Conservation (phyloP, 495 filamentous ascomycete genomes). For the Penicillium longicatenatum region DNA sequence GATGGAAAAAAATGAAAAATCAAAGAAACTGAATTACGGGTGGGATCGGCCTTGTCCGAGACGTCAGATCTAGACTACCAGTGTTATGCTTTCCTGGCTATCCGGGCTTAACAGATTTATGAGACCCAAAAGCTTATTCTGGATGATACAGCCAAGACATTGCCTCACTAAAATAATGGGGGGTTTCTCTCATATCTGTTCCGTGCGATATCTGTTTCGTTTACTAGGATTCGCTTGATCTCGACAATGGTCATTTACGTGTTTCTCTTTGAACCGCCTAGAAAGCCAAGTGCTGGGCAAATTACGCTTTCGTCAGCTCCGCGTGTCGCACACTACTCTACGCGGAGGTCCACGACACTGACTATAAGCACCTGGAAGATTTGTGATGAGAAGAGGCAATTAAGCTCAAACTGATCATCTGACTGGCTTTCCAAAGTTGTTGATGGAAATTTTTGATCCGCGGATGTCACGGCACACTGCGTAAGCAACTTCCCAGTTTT, state of each 20-base stretch:
- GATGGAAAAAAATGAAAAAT: neutral
- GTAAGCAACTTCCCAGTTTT: constrained; percentile 7
- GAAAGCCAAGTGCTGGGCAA: constrained; percentile 9
- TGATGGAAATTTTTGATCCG: neutral
- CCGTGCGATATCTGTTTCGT: no score
- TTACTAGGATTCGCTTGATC: neutral
- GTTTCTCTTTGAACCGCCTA: no score
- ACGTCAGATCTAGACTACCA: constrained; percentile 7
- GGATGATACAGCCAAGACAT: neutral
- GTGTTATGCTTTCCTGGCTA: neutral
- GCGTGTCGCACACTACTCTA: constrained; percentile 17
- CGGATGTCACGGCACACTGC: constrained; percentile 15
- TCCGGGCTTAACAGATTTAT: neutral
- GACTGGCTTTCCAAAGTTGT: constrained; percentile 15
- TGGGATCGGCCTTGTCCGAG: constrained; percentile 9
- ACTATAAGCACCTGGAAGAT: neutral
- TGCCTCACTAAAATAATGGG: neutral
- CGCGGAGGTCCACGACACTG: neutral
- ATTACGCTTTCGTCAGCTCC: constrained; percentile 24
- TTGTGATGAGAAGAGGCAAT: neutral
- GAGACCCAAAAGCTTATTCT: constrained; percentile 1
- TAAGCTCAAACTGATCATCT: constrained; percentile 22
- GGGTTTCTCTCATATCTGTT: neutral
- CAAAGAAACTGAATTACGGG: neutral
- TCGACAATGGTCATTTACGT: no score